A percentile compares a stretch with the other conserved stretches of the same genome.
These are phyloP conservation scores for Pascua guehoae DNA, from an alignment of 1,284 basidiomycete species.

Conservation along the genomic window DNA sequence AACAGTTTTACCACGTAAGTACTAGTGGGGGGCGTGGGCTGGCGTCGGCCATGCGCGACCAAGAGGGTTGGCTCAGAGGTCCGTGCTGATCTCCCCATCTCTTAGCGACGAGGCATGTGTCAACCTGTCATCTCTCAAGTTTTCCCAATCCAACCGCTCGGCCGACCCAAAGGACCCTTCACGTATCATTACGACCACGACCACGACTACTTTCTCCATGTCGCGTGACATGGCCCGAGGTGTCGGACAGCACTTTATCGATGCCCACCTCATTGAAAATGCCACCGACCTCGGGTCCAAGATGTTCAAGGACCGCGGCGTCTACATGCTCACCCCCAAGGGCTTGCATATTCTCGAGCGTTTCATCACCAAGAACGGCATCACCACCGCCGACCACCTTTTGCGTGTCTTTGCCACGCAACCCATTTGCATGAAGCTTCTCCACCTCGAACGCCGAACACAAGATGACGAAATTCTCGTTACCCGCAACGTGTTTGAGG, in stretches of 20 bases:
- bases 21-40: not conserved
- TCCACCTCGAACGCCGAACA: constrained; percentile 89
- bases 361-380: constrained; percentile 99
- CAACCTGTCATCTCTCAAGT: constrained; percentile 93
- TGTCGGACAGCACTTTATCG: constrained; percentile 99
- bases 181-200: constrained; percentile 96
- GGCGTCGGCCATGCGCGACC: not conserved
- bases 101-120: constrained; percentile 86
- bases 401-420: constrained; percentile 85
- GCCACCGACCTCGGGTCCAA: constrained; percentile 82
- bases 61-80: not conserved
- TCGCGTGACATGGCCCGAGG: constrained; percentile 98
- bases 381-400: constrained; percentile 77
- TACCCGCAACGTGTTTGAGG: constrained; percentile 86
- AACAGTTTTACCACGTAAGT: constrained; percentile 94
- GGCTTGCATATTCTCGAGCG: constrained; percentile 97
- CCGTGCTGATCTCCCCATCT: not conserved
- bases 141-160: constrained; percentile 96
- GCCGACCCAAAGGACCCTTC: constrained; percentile 96
- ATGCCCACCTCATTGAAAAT: constrained; percentile 94
- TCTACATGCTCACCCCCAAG: constrained; percentile 94
- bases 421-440: constrained; percentile 95
- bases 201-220: constrained; percentile 99
- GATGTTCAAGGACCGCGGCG: constrained; percentile 94
- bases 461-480: constrained; percentile 97